Evolutionary conservation across 1,284 basidiomycete species (phyloP).

Genomic region (Vanrija sp.): DNA sequence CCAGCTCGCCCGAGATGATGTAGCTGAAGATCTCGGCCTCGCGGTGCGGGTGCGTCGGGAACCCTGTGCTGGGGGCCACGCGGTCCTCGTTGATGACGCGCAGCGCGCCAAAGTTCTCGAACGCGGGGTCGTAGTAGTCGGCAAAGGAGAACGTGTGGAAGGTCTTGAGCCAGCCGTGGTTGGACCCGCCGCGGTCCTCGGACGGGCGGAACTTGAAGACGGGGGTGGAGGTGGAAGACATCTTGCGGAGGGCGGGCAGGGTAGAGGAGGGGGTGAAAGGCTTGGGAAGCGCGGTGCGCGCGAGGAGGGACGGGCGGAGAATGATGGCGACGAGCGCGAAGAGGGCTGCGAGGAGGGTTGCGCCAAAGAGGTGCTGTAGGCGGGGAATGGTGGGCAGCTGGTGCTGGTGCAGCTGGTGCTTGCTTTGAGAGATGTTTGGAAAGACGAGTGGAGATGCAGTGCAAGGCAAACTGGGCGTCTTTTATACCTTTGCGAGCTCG

Average conservation of each 20-base stretch:
- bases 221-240: slow-evolving; percentile 1
- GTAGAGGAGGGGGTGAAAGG: background rate
- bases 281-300: background rate
- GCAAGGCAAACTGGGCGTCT: too few relatives aligned
- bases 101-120: slow-evolving; percentile 47
- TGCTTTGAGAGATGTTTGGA: background rate
- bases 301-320: slow-evolving; percentile 4
- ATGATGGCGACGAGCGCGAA: slow-evolving; percentile 13
- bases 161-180: slow-evolving; percentile 86
- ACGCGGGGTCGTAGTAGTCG: slow-evolving; percentile 58
- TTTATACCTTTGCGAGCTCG: too few relatives aligned
- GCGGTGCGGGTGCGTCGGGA: slow-evolving; percentile 76
- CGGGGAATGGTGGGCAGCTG: background rate
- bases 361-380: slow-evolving; percentile 1
- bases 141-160: slow-evolving; percentile 81
- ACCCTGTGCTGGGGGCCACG: slow-evolving; percentile 61
- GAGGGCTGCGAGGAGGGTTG: slow-evolving; percentile 7
- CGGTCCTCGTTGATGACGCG: slow-evolving; percentile 59
- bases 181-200: slow-evolving; percentile 67
- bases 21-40: slow-evolving; percentile 93
- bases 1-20: slow-evolving; percentile 52
- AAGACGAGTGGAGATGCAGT: too few relatives aligned
- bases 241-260: too few relatives aligned
- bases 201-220: slow-evolving; percentile 53
- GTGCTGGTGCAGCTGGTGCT: background rate